Conservation (phyloP, 805 yeast genomes). For the Candida insectorum region DNA sequence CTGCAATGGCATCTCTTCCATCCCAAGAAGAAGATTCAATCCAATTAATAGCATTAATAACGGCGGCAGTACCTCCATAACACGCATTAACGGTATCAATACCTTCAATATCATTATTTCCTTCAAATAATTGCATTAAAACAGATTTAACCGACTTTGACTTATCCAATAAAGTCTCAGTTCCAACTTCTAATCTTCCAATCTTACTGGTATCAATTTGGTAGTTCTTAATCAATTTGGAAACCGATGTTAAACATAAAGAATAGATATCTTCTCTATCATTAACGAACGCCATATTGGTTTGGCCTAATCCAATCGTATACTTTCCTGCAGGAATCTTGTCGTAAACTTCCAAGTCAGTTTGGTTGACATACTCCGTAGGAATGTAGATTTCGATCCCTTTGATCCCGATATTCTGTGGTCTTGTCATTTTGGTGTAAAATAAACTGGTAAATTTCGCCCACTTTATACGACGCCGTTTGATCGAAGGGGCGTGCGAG, state of each 20-base stretch:
- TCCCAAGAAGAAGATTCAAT: slow-evolving; percentile 95
- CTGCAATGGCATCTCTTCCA: slow-evolving; percentile 96
- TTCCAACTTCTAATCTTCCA: slow-evolving; percentile 97
- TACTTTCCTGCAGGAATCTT: slow-evolving; percentile 91
- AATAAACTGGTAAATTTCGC: no score
- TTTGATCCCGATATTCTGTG: slow-evolving; percentile 87
- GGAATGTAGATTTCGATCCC: slow-evolving; percentile 95
- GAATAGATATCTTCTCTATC: slow-evolving; percentile 98
- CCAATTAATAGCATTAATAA: slow-evolving; percentile 94
- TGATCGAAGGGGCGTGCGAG: no score
- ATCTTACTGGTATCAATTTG: slow-evolving; percentile 74
- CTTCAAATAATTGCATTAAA: slow-evolving; percentile 88
- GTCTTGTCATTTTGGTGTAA: slow-evolving; percentile 21
- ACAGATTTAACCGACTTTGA: slow-evolving; percentile 96
- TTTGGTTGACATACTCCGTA: slow-evolving; percentile 65
- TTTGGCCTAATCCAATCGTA: slow-evolving; percentile 98
- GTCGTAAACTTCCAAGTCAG: slow-evolving; percentile 80
- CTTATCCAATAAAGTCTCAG: slow-evolving; percentile 94
- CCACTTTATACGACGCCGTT: no score
- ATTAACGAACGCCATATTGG: slow-evolving; percentile 95
- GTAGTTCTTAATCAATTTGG: slow-evolving; percentile 74
- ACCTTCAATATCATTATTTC: slow-evolving; percentile 90
- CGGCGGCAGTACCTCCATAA: slow-evolving; percentile 96
- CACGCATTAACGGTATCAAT: slow-evolving; percentile 95
- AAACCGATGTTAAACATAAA: slow-evolving; percentile 82